Evolutionary conservation across 2,329 filamentous ascomycete species (phyloP).

Genomic region (Ascocoryne sarcoides): DNA sequence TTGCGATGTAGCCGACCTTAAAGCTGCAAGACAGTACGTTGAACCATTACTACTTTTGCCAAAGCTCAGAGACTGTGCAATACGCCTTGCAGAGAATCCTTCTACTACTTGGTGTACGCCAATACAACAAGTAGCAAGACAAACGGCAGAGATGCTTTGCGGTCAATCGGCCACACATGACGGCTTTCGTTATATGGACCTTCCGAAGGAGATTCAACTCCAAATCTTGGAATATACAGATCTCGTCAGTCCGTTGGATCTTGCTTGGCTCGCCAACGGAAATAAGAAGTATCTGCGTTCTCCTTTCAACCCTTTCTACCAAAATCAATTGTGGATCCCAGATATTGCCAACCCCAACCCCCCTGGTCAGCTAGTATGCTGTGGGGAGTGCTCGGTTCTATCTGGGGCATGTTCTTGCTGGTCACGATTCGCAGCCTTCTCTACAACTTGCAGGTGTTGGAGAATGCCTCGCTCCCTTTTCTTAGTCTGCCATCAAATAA

Average conservation of each 20-base stretch:
- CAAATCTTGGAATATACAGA: not conserved
- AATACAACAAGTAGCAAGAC: not conserved
- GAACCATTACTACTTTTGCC: not conserved
- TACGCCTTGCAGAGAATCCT: not conserved
- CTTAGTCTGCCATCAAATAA: not conserved
- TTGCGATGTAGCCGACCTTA: not conserved
- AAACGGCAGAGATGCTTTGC: not conserved
- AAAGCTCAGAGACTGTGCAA: not conserved
- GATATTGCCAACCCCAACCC: not conserved
- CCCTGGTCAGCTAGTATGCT: not conserved
- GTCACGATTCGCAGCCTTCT: not conserved
- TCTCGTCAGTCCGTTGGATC: not conserved
- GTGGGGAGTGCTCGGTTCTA: not conserved
- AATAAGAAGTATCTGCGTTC: too few species aligned
- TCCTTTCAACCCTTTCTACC: too few species aligned
- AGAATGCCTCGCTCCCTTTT: not conserved
- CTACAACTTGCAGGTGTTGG: not conserved
- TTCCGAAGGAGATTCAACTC: not conserved
- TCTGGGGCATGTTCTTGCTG: not conserved
- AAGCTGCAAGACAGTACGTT: not conserved
- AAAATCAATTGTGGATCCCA: not conserved
- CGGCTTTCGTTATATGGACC: not conserved
- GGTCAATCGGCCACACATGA: not conserved
- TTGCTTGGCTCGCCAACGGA: not conserved
- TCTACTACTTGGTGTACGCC: not conserved